Percentiles rank a stretch among this genome's conserved stretches.
These are phyloP conservation scores for Suillus variegatus DNA, from an alignment of 768 basidiomycete genomes.

Conservation along the genomic window DNA sequence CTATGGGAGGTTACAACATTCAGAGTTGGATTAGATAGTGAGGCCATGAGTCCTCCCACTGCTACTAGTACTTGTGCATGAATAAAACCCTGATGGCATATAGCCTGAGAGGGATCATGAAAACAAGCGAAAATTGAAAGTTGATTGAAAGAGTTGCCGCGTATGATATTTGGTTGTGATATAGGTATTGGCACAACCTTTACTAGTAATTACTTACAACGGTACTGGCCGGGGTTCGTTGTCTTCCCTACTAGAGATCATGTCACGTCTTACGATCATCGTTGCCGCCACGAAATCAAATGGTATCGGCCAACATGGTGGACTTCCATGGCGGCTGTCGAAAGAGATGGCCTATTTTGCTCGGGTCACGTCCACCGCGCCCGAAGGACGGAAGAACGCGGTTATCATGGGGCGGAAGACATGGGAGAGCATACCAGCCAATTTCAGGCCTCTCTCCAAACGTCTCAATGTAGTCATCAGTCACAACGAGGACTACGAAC, in stretches of 20 bases:
- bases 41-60: background rate
- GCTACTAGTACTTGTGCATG: background rate
- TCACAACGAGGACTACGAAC: constrained; percentile 53
- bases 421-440: constrained; percentile 94
- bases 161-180: background rate
- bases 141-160: background rate
- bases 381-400: constrained; percentile 59
- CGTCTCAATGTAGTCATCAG: constrained; percentile 81
- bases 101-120: background rate
- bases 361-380: constrained; percentile 66
- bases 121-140: background rate
- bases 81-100: background rate
- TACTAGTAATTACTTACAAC: background rate
- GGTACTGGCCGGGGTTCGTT: background rate
- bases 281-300: constrained; percentile 88
- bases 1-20: background rate
- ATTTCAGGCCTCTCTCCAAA: constrained; percentile 76
- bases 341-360: constrained; percentile 93
- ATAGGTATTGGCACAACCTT: background rate
- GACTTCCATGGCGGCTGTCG: constrained; percentile 86
- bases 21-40: background rate
- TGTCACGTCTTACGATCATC: constrained; percentile 83
- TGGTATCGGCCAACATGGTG: constrained; percentile 80
- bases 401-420: constrained; percentile 97
- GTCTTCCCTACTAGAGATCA: constrained; percentile 21